phyloP scores from a whole-genome alignment of 768 basidiomycete genomes.

The Rubroboletus satanas region DNA sequence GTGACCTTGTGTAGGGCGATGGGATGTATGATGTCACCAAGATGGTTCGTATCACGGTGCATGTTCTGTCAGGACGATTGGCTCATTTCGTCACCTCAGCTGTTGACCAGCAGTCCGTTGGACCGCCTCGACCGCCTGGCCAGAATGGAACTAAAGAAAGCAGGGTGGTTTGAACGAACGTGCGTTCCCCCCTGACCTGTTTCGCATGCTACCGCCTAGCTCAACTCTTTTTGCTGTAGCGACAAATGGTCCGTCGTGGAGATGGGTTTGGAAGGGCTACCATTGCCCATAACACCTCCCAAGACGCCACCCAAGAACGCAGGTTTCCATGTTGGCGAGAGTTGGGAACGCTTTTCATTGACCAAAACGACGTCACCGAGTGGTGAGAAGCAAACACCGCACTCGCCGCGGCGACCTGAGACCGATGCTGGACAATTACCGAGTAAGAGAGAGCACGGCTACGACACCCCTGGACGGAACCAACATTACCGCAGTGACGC shows the following conservation, averaged over 20 bases:
- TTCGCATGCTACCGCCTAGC: not conserved
- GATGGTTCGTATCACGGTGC: slow-evolving; percentile 21
- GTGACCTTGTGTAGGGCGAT: slow-evolving; percentile 14
- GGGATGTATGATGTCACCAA: slow-evolving; percentile 19
- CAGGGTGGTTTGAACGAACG: slow-evolving; percentile 31
- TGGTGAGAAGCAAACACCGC: not conserved
- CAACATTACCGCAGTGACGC: not conserved
- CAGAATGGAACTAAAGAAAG: slow-evolving; percentile 27
- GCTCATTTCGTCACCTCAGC: slow-evolving; percentile 14
- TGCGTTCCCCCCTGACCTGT: not conserved
- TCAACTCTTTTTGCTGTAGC: slow-evolving; percentile 6
- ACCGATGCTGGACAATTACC: not conserved
- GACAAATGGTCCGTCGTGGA: slow-evolving; percentile 29
- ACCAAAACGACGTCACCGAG: not conserved
- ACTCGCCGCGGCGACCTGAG: not conserved
- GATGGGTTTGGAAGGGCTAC: slow-evolving; percentile 16
- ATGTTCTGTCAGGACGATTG: not conserved
- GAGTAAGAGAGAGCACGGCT: not conserved
- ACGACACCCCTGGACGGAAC: not conserved
- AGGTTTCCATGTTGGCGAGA: not conserved
- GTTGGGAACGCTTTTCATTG: not conserved
- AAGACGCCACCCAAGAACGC: slow-evolving; percentile 2
- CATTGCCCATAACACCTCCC: slow-evolving; percentile 7
- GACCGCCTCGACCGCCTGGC: slow-evolving; percentile 30
- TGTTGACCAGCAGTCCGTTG: slow-evolving; percentile 24